Evolutionary conservation across 2,329 filamentous ascomycete genomes (phyloP).

Genomic region (Colletotrichum sp.): DNA sequence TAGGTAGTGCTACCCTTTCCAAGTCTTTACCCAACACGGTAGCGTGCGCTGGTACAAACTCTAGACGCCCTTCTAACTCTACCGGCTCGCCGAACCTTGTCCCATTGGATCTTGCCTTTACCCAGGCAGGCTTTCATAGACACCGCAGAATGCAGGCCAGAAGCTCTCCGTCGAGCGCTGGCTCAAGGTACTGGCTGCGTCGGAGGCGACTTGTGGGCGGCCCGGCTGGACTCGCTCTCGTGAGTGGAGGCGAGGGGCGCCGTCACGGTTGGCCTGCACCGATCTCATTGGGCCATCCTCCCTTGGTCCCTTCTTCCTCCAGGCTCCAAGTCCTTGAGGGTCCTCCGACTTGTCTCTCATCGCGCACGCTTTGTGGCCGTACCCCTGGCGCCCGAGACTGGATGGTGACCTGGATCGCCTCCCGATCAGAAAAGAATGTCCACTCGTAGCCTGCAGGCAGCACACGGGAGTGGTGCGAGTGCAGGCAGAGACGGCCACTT

Average conservation of each 20-base stretch:
- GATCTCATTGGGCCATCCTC: background rate
- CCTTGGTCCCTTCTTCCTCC: background rate
- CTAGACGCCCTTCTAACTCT: background rate
- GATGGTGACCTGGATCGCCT: background rate
- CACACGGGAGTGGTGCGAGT: background rate
- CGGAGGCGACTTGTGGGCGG: background rate
- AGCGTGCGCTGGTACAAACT: background rate
- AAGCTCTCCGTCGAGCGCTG: background rate
- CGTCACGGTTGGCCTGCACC: background rate
- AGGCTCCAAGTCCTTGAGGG: background rate
- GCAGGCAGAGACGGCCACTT: background rate
- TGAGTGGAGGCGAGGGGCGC: background rate
- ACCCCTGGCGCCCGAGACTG: background rate
- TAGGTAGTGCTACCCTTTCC: background rate
- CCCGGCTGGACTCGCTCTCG: background rate
- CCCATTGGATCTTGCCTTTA: background rate
- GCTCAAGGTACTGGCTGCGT: background rate
- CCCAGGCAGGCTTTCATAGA: background rate
- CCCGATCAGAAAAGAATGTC: background rate
- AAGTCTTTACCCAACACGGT: background rate
- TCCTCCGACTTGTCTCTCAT: background rate
- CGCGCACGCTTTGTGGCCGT: background rate
- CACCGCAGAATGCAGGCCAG: background rate
- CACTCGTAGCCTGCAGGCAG: background rate
- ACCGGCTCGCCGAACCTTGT: background rate